Percentiles rank a stretch among this genome's conserved stretches.
Evolutionary conservation across 106 monocot genomes (phyloP).

Genomic region (Cymbidium sinense): DNA sequence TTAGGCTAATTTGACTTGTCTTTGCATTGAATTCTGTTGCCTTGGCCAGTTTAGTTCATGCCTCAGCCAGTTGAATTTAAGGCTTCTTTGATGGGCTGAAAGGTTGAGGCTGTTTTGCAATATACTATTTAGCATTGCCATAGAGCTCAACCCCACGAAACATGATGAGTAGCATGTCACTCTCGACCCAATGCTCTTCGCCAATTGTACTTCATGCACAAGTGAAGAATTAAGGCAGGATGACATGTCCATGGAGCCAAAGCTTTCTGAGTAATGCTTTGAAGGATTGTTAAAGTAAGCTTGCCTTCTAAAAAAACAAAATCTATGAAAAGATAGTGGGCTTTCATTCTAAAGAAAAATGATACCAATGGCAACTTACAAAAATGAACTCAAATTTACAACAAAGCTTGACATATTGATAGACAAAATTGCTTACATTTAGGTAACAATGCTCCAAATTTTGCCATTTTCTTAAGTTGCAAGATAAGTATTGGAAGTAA

Average conservation of each 20-base stretch:
- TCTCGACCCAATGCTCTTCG: not conserved
- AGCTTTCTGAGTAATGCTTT: not conserved
- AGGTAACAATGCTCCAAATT: conserved; percentile 51
- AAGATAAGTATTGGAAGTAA: conserved; percentile 71
- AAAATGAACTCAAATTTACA: not conserved
- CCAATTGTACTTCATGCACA: not conserved
- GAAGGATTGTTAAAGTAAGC: not conserved
- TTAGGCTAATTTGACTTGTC: too few species aligned
- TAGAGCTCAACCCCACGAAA: not conserved
- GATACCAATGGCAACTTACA: not conserved
- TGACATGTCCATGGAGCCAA: not conserved
- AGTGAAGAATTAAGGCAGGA: not conserved
- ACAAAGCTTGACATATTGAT: not conserved
- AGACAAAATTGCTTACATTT: conserved; percentile 51
- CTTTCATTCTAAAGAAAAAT: not conserved
- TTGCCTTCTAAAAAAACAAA: not conserved
- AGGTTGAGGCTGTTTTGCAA: not conserved
- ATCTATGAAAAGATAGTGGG: not conserved
- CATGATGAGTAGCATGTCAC: not conserved
- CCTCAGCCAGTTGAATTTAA: not conserved
- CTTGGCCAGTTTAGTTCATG: not conserved
- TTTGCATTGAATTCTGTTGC: too few species aligned
- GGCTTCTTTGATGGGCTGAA: not conserved
- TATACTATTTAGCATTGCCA: not conserved
- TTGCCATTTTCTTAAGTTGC: conserved; percentile 76